Percentiles rank a stretch among this genome's conserved stretches.
Evolutionary conservation across 2,329 filamentous ascomycete genomes (phyloP).

Genomic region (Endoconidiophora polonica): DNA sequence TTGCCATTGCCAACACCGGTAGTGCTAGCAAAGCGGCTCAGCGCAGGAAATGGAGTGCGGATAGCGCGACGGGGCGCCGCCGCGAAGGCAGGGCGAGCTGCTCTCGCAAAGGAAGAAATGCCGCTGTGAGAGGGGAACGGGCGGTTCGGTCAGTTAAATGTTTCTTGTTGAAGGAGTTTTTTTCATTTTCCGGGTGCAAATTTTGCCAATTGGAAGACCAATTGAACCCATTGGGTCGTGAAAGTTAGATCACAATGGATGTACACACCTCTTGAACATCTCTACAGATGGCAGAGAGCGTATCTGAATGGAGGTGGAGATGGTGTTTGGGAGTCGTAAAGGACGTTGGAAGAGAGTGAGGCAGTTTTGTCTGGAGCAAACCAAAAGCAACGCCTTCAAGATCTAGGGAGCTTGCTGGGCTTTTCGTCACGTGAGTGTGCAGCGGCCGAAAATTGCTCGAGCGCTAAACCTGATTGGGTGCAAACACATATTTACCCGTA

Average conservation of each 20-base stretch:
- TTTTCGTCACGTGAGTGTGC: slow-evolving; percentile 13
- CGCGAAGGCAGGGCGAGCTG: slow-evolving; percentile 43
- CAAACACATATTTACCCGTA: slow-evolving; percentile 12
- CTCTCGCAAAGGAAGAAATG: slow-evolving; percentile 48
- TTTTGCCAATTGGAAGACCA: slow-evolving; percentile 26
- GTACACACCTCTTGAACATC: slow-evolving; percentile 70
- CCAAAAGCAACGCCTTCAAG: slow-evolving; percentile 13
- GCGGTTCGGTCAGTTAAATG: slow-evolving; percentile 13
- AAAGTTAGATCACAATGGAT: slow-evolving; percentile 19
- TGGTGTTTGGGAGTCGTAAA: slow-evolving; percentile 30
- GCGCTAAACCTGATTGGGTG: slow-evolving; percentile 14
- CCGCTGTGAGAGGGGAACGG: slow-evolving; percentile 33
- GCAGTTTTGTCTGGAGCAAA: slow-evolving; percentile 28
- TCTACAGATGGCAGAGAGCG: slow-evolving; percentile 53
- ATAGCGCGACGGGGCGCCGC: slow-evolving; percentile 39
- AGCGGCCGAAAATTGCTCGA: slow-evolving; percentile 15
- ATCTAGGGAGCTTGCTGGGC: slow-evolving; percentile 13
- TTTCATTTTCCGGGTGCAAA: slow-evolving; percentile 20
- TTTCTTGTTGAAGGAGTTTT: too few relatives aligned
- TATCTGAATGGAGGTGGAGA: slow-evolving; percentile 41
- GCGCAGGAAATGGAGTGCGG: slow-evolving; percentile 36
- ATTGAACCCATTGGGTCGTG: slow-evolving; percentile 21
- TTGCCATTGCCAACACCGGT: slow-evolving; percentile 44
- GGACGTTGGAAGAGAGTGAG: slow-evolving; percentile 30
- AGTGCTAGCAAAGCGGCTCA: slow-evolving; percentile 43